phyloP scores from a whole-genome alignment of 2,329 filamentous ascomycete genomes.

The Tolypocladium inflatum region DNA sequence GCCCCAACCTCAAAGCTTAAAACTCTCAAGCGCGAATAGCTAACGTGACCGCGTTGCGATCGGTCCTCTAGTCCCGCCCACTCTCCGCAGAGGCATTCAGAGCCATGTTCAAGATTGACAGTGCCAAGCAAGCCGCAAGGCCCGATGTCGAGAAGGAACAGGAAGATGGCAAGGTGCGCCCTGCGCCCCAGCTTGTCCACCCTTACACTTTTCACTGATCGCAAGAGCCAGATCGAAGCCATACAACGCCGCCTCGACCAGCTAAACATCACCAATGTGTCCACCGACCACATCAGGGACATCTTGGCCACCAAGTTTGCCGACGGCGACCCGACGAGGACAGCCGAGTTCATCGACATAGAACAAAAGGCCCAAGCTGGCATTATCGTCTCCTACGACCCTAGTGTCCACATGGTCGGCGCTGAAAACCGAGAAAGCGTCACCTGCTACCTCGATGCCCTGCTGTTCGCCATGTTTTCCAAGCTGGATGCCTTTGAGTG shows the following conservation, averaged over 20 bases:
- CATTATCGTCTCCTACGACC: conserved; percentile 64
- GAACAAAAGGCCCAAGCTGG: conserved; percentile 76
- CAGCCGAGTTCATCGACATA: conserved; percentile 66
- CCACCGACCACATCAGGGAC: conserved; percentile 47
- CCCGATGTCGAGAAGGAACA: conserved; percentile 40
- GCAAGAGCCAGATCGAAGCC: conserved; percentile 28
- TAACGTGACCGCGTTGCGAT: neutral
- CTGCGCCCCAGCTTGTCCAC: neutral
- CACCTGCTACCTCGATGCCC: conserved; percentile 88
- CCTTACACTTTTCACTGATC: neutral
- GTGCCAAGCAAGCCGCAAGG: conserved; percentile 36
- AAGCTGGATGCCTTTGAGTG: conserved; percentile 85
- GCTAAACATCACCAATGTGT: conserved; percentile 34
- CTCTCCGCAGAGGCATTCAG: conserved; percentile 49
- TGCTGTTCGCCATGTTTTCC: conserved; percentile 94
- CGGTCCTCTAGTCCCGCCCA: conserved; percentile 34
- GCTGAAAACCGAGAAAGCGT: conserved; percentile 79
- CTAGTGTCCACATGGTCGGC: conserved; percentile 64
- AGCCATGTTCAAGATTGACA: conserved; percentile 54
- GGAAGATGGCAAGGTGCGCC: conserved; percentile 27
- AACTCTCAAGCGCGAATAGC: conserved; percentile 6
- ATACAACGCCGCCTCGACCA: conserved; percentile 30
- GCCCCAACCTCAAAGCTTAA: neutral
- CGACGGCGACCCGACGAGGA: conserved; percentile 61
- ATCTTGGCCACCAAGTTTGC: conserved; percentile 54